Evolutionary conservation across 2,329 filamentous ascomycete genomes (phyloP).

Genomic region (Apiospora aurea): DNA sequence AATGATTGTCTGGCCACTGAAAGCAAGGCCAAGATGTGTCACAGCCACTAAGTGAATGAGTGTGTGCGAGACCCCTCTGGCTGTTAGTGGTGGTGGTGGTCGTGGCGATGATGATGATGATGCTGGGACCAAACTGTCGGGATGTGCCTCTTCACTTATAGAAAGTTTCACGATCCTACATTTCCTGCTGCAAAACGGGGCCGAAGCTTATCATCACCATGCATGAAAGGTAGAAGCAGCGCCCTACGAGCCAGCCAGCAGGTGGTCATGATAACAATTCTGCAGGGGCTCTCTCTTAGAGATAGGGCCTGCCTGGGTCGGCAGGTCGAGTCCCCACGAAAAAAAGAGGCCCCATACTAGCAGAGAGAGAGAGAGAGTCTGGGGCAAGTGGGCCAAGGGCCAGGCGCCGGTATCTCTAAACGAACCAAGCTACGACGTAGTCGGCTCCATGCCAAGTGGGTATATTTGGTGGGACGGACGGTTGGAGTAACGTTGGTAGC

Average conservation of each 20-base stretch:
- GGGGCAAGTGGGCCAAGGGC: constrained; percentile 8
- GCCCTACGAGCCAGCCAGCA: neutral
- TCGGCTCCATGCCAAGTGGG: neutral
- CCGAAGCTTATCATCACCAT: neutral
- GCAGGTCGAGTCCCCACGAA: neutral
- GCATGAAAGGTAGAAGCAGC: neutral
- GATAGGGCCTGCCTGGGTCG: neutral
- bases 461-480: neutral
- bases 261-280: neutral
- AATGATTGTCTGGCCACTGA: neutral
- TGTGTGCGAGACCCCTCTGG: neutral
- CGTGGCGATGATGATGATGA: neutral
- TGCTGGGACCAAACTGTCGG: constrained; percentile 1
- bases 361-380: constrained; percentile 7
- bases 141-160: constrained; percentile 7
- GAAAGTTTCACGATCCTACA: neutral
- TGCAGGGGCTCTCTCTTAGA: neutral
- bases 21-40: neutral
- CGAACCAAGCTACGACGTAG: neutral
- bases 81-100: neutral
- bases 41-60: neutral
- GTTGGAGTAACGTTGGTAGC: neutral
- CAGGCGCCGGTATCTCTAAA: neutral
- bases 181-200: neutral
- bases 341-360: too few species aligned